Conservation (phyloP, 805 yeast genomes). For the Sugiyamaella valdiviana region DNA sequence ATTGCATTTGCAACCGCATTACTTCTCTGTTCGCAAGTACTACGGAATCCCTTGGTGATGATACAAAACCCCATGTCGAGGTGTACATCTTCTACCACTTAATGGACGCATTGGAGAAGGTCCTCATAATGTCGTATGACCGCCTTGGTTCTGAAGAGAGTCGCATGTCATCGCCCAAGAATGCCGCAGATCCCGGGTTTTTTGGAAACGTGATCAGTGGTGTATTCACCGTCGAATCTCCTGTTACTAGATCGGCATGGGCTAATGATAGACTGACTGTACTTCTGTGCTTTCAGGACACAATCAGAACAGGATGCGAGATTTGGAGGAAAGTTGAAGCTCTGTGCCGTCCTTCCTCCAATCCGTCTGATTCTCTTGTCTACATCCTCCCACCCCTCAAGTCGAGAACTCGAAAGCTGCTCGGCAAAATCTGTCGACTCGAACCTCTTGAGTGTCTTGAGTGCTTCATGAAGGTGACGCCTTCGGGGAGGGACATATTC, state of each 20-base stretch:
- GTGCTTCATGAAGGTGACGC: conserved; percentile 43
- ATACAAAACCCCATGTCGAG: conserved; percentile 37
- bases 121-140: conserved; percentile 56
- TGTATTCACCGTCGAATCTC: conserved; percentile 68
- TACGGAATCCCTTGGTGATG: conserved; percentile 12
- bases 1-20: conserved; percentile 42
- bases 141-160: conserved; percentile 4
- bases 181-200: conserved; percentile 43
- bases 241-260: conserved; percentile 42
- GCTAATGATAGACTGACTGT: conserved; percentile 51
- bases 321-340: conserved; percentile 70
- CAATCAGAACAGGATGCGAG: conserved; percentile 47
- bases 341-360: conserved; percentile 1
- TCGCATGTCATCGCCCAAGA: conserved; percentile 14
- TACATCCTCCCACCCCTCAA: conserved; percentile 45
- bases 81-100: conserved; percentile 40
- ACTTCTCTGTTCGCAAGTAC: conserved; percentile 31
- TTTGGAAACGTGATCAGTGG: conserved; percentile 57
- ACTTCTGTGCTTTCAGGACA: conserved; percentile 57
- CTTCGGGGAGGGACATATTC: conserved; percentile 36
- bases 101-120: conserved; percentile 58
- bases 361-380: conserved; percentile 7
- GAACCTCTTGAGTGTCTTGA: conserved; percentile 74
- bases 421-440: conserved; percentile 56
- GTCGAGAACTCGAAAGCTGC: conserved; percentile 56